Base-by-base conservation (phyloP, 768 basidiomycete species). In the Cystobasidium ongulense region DNA sequence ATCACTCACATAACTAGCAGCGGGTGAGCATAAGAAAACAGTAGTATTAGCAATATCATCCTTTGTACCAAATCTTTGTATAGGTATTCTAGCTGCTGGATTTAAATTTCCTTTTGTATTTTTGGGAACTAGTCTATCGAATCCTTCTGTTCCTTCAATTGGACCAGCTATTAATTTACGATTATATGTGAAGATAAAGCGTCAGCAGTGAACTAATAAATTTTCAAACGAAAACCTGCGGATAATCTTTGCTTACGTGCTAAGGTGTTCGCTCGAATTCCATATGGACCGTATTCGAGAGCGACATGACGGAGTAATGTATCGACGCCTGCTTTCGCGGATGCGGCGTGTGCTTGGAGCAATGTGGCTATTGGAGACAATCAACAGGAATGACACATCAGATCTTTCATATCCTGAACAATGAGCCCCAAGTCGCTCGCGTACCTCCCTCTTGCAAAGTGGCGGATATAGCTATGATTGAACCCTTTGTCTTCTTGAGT, bases 271-370 rank as follows among this genome's bases (percentile, higher is more conserved):
- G 91, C 90, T 57, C 94, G 88, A 23, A 98, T 87, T n/a, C 95
- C 95, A 77, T 87, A 86, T 2, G 94, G 95, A 0, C 94, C 95
- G 82, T 95, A 93, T 82, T 98, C 94, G 15, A 95, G 86, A 1
- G 94, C 92, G 31, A 97, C 82, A 1, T 91, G 92, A 0, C 85
- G 84, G 68, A 90, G 91, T 4, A 93, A 84, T 0, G 93, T 92
- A 79, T 99, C 94, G 39, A 98, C 87, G 21, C 86, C 95, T 0
- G 95, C 93, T 81, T 98, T 99, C 27, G 94, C 94, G 10, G 93
- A 91, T 15, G 91, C 91, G 15, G 95, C 92, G 78, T 97, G 95
- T 8, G 87, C 91, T 82, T 97, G 94, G 81, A 88, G 91, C 0
- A 91, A 90, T 8, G 87, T 87, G 13, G 84, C 91, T 90, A 78